Percentiles rank a stretch among this genome's conserved stretches.
Evolutionary conservation across 345 rosid species (phyloP).

Genomic region (Corchorus olitorius): DNA sequence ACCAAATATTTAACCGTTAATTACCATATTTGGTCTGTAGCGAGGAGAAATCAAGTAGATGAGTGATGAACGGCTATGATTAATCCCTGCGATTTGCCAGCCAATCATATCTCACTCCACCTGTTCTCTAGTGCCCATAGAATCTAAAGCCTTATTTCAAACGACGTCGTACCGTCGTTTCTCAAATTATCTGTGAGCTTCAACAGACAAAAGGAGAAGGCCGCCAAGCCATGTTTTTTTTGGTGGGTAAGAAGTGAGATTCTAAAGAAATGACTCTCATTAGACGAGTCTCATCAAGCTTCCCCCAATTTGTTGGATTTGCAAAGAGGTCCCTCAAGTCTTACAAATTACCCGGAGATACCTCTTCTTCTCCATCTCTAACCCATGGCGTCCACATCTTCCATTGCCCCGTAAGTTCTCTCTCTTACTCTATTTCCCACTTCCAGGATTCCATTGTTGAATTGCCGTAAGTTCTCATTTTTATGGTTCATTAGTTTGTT

Average conservation of each 20-base stretch:
- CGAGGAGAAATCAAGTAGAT: too few species aligned
- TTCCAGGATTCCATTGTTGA: background rate
- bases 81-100: background rate
- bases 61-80: background rate
- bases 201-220: background rate
- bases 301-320: conserved; percentile 43
- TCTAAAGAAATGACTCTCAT: conserved; percentile 34
- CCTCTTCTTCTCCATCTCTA: conserved; percentile 50
- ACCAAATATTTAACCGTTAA: background rate
- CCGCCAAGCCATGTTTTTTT: background rate
- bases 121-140: too few species aligned
- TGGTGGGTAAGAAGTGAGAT: background rate
- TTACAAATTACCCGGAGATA: conserved; percentile 43
- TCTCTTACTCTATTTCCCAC: background rate
- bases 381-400: conserved; percentile 86
- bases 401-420: conserved; percentile 76
- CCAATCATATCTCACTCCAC: background rate
- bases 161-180: conserved; percentile 16
- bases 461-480: background rate
- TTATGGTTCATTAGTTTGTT: background rate
- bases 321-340: conserved; percentile 55
- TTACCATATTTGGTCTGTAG: background rate
- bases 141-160: background rate
- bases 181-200: background rate
- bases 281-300: conserved; percentile 35